Evolutionary conservation across 768 basidiomycete genomes (phyloP), one percentile per base, ranked within the genome.

Genomic region (Trametes maxima): DNA sequence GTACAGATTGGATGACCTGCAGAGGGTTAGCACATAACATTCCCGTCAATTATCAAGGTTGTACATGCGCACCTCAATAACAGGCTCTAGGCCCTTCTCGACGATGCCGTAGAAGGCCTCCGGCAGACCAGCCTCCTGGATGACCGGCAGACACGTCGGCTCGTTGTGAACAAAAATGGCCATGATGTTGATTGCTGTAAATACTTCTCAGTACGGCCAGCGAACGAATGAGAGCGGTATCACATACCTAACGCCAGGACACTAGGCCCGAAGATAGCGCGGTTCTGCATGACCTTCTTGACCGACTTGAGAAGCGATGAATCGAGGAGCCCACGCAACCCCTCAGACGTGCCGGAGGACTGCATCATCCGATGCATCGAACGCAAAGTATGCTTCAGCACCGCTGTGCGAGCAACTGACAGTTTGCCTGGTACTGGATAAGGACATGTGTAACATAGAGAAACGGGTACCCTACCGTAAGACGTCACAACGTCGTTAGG

Each of bases 331-430:
- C 94, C 95, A 16, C 97, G 87, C 13, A 99, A 82, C 2, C 95
- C 95, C 72, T 99, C 97, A 4, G 94, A 88, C 3, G 92, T 90
- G 10, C 96, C 96, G 0, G 94, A 90, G 0, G 91, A 90, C 69
- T 95, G 92, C 95, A 99, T 97, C 86, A 98, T 94, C 28, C 97
- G 87, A 67, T 97, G 94, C 77, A 96, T 86, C 0, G 95, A 94
- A 28, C 97, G 88, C 35, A 99, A 74, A 11, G 94, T 85, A 64
- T 94, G 89, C 74, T 96, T 97, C 66, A 98, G 77, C n/a, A 94
- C 86, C 40, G 88, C 87, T 24, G 87, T 86, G 4, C 88, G 85
- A 48, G 85, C 79, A 56, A 92, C 85, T 0, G 92, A 84, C 48
- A 97, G 78, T 64, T 87, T 85, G 43, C 87, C 92, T 90, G 53